Percentiles rank a stretch among this genome's conserved stretches.
Conservation (phyloP, 345 rosid species). For the Pelargonium nanum region DNA sequence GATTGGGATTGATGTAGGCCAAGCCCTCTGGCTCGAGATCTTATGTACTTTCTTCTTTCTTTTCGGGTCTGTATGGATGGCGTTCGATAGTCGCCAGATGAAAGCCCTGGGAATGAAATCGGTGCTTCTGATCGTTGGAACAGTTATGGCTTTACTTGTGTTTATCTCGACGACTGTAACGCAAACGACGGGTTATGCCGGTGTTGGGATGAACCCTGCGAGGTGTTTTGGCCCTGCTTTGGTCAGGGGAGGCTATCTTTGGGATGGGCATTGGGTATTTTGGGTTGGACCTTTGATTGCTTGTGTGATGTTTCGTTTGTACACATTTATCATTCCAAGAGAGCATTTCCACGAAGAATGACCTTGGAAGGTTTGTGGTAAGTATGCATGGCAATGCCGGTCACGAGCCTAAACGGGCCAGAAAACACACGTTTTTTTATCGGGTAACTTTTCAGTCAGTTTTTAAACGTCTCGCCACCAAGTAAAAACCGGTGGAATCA, state of each 20-base stretch:
- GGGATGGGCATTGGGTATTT: slow-evolving; percentile 45
- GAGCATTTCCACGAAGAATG: slow-evolving; percentile 1
- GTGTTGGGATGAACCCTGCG: slow-evolving; percentile 39
- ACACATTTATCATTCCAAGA: slow-evolving; percentile 15
- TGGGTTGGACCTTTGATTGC: slow-evolving; percentile 38
- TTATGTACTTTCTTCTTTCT: slow-evolving; percentile 34
- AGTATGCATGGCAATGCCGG: too few species aligned
- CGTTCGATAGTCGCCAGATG: slow-evolving; percentile 27
- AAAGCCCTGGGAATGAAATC: slow-evolving; percentile 24
- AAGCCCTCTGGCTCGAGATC: slow-evolving; percentile 26
- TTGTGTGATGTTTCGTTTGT: slow-evolving; percentile 20
- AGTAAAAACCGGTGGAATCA: too few species aligned
- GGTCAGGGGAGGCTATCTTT: slow-evolving; percentile 29
- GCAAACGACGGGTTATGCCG: slow-evolving; percentile 19
- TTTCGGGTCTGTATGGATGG: slow-evolving; percentile 30
- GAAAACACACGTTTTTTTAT: too few species aligned
- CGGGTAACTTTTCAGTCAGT: too few species aligned
- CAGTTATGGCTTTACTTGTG: slow-evolving; percentile 18
- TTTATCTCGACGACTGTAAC: slow-evolving; percentile 34
- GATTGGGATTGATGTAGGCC: slow-evolving; percentile 12
- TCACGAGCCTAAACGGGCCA: too few species aligned
- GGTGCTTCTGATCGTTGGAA: slow-evolving; percentile 25
- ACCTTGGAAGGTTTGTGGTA: too few species aligned
- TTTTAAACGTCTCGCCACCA: too few species aligned
- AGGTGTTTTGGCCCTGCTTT: slow-evolving; percentile 42